Evolutionary conservation across 768 basidiomycete genomes (phyloP).

Genomic region (Tylopilus intermedius): DNA sequence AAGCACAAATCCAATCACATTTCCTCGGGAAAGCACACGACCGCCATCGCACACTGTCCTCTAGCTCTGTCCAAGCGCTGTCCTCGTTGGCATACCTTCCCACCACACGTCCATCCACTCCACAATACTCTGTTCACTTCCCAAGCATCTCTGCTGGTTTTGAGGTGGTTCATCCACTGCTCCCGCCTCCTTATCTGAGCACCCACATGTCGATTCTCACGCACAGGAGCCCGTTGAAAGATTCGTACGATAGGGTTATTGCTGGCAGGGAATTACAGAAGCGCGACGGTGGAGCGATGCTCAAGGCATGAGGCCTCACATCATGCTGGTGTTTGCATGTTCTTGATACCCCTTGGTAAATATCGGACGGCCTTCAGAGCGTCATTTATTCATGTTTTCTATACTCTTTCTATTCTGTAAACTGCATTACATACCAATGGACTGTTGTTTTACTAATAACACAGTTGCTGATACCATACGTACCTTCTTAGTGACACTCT

Average conservation of each 20-base stretch:
- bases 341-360: conserved; percentile 19
- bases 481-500: neutral
- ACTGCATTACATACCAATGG: conserved; percentile 13
- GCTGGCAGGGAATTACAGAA: conserved; percentile 45
- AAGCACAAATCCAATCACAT: conserved; percentile 32
- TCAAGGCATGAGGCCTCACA: neutral
- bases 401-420: conserved; percentile 24
- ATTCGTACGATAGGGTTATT: conserved; percentile 64
- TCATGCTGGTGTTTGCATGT: neutral
- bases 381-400: conserved; percentile 24
- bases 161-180: conserved; percentile 62
- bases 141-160: conserved; percentile 55
- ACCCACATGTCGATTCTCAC: conserved; percentile 67
- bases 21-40: conserved; percentile 34
- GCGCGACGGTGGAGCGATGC: conserved; percentile 9
- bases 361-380: conserved; percentile 10
- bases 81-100: conserved; percentile 56
- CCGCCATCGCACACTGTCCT: conserved; percentile 53
- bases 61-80: conserved; percentile 47
- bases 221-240: conserved; percentile 61
- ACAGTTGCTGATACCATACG: conserved; percentile 6
- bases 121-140: conserved; percentile 56
- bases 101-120: conserved; percentile 31
- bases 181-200: conserved; percentile 67
- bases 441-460: conserved; percentile 14